Evolutionary conservation across 805 yeast genomes (phyloP).

Genomic region (Diddensiella caesifluorescens): DNA sequence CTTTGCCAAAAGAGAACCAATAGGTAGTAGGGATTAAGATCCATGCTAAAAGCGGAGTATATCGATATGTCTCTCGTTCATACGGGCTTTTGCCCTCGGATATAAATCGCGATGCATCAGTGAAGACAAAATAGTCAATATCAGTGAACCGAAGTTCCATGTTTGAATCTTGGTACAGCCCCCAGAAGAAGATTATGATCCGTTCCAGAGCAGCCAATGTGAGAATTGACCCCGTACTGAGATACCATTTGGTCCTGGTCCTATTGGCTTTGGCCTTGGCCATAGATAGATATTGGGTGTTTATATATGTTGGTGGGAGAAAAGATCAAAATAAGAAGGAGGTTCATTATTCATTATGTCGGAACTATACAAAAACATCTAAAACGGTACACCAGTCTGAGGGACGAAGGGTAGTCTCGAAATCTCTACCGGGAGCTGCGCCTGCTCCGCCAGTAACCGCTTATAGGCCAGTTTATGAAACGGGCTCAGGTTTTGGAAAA

Average conservation of each 20-base stretch:
- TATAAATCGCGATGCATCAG: constrained; percentile 82
- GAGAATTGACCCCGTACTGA: constrained; percentile 16
- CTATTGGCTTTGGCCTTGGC: no score
- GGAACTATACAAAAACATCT: no score
- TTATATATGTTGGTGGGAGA: no score
- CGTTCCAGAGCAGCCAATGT: constrained; percentile 36
- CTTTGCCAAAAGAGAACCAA: constrained; percentile 62
- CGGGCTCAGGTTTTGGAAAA: constrained; percentile 23
- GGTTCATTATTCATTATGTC: no score
- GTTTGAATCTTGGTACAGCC: constrained; percentile 77
- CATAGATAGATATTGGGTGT: no score
- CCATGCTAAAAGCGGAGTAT: constrained; percentile 90
- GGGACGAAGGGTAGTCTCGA: constrained; percentile 4
- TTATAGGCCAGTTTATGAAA: constrained; percentile 26
- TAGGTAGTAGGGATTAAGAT: constrained; percentile 61
- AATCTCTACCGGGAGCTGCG: not conserved
- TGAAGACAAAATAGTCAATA: constrained; percentile 87
- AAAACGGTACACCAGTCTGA: constrained; percentile 11
- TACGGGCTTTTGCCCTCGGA: constrained; percentile 64
- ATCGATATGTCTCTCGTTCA: constrained; percentile 79
- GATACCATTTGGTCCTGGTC: constrained; percentile 7
- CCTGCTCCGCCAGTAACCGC: constrained; percentile 17
- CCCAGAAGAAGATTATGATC: constrained; percentile 64
- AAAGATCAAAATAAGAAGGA: no score
- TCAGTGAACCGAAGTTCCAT: constrained; percentile 87